These are phyloP conservation scores for Dissophora globulifera DNA, from an alignment of 192 early-diverging fungal genomes.

Conservation along the genomic window DNA sequence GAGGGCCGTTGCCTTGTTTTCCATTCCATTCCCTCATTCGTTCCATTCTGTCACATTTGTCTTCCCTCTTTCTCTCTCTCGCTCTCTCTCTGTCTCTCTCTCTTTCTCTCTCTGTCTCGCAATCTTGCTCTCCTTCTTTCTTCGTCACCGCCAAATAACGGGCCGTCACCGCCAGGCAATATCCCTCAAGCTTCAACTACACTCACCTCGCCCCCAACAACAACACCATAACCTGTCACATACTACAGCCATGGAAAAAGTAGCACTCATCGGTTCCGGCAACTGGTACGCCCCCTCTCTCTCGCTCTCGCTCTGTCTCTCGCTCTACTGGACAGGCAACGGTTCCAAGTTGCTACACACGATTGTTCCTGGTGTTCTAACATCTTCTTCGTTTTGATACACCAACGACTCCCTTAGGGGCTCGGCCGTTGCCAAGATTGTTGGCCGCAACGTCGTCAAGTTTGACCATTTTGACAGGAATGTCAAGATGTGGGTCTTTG, in stretches of 20 bases:
- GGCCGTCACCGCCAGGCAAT: no score
- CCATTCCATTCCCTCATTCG: not conserved
- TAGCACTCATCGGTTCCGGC: conserved; percentile 92
- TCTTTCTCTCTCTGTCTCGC: not conserved
- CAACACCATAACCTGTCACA: not conserved
- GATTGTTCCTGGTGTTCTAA: not conserved
- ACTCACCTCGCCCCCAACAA: not conserved
- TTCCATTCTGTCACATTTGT: not conserved
- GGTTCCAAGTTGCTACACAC: no score
- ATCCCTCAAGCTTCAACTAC: no score
- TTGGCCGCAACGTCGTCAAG: conserved; percentile 80
- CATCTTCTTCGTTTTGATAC: no score
- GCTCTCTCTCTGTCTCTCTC: not conserved
- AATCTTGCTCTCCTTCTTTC: not conserved
- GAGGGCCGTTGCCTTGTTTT: no score
- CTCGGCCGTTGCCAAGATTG: conserved; percentile 91
- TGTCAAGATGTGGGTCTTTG: conserved; percentile 96
- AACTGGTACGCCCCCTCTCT: conserved; percentile 85
- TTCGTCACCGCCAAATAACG: not conserved
- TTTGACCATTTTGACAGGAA: conserved; percentile 77
- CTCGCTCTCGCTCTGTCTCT: no score
- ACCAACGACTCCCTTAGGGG: conserved; percentile 70
- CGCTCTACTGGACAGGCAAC: no score
- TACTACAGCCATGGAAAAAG: conserved; percentile 86
- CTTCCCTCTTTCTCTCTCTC: not conserved